Conservation (phyloP, 2,329 filamentous ascomycete genomes). For the Cercospora berteroae region DNA sequence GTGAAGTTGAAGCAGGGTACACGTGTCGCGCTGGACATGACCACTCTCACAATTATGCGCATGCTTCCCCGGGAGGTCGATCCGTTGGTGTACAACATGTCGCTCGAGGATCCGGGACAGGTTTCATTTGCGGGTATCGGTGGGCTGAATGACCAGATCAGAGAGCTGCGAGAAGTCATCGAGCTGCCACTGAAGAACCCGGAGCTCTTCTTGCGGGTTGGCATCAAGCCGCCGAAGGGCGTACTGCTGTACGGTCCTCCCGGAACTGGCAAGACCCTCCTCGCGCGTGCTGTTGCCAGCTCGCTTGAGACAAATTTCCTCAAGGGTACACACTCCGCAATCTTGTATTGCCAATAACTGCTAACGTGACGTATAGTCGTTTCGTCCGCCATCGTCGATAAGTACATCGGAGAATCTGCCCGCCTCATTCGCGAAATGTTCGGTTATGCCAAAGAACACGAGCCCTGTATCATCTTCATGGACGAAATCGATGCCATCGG, state of each 20-base stretch:
- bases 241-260: conserved; percentile 94
- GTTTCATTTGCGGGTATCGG: conserved; percentile 97
- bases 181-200: conserved; percentile 98
- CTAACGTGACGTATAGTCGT: conserved; percentile 63
- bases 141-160: conserved; percentile 96
- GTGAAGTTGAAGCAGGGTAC: conserved; percentile 96
- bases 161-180: conserved; percentile 95
- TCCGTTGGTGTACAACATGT: conserved; percentile 99
- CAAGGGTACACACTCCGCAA: conserved; percentile 64
- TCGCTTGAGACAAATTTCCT: conserved; percentile 97
- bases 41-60: conserved; percentile 98
- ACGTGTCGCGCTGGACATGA: conserved; percentile 97
- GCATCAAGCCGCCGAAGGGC: conserved; percentile 98
- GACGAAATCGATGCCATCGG: conserved; percentile 99
- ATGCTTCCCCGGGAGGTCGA: conserved; percentile 99
- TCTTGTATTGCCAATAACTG: neutral
- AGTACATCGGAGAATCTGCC: conserved; percentile 98
- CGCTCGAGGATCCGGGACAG: conserved; percentile 93
- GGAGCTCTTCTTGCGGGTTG: conserved; percentile 91
- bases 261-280: conserved; percentile 91
- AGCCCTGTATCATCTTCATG: conserved; percentile 99
- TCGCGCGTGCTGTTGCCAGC: conserved; percentile 92
- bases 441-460: conserved; percentile 97
- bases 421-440: conserved; percentile 99
- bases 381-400: conserved; percentile 97